Evolutionary conservation across 257 asterid species (phyloP).

Genomic region (Capsicum rhomboideum): DNA sequence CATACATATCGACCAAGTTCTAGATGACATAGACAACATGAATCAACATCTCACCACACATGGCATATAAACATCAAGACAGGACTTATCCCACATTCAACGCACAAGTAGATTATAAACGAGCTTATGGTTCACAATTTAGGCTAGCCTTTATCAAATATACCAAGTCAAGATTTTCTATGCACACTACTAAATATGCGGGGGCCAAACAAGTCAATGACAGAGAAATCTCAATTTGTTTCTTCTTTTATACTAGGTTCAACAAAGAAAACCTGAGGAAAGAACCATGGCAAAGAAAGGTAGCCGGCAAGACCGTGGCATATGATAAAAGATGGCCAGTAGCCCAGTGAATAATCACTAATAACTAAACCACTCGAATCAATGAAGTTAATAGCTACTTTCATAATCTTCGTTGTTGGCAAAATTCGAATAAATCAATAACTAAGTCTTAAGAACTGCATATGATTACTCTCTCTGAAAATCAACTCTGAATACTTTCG

Average conservation of each 20-base stretch:
- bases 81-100: not conserved
- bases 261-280: not conserved
- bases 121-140: not conserved
- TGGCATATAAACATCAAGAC: not conserved
- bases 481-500: too few species aligned
- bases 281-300: not conserved
- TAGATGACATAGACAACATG: not conserved
- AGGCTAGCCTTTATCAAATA: not conserved
- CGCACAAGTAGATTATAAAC: not conserved
- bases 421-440: too few species aligned
- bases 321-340: too few species aligned
- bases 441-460: too few species aligned
- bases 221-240: not conserved
- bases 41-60: not conserved
- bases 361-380: too few species aligned
- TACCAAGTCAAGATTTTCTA: not conserved
- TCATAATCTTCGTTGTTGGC: too few species aligned
- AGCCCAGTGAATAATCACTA: too few species aligned
- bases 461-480: too few species aligned
- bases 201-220: not conserved
- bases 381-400: too few species aligned
- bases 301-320: too few species aligned
- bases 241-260: not conserved
- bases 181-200: not conserved
- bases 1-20: not conserved